Conservation (phyloP, 2,329 filamentous ascomycete species). For the Talaromyces funiculosus region DNA sequence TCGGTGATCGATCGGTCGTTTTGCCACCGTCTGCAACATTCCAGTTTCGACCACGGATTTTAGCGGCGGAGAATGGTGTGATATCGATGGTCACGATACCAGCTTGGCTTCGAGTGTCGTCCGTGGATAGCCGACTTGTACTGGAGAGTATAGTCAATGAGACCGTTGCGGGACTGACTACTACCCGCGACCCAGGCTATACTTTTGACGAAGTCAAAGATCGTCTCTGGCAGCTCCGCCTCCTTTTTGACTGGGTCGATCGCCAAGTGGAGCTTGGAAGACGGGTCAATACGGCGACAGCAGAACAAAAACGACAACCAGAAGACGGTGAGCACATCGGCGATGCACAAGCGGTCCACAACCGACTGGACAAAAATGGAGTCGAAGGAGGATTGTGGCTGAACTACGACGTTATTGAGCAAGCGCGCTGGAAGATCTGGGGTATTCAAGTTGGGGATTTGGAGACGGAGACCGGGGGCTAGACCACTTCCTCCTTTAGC, state of each 20-base stretch:
- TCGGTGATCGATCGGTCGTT: conserved; percentile 62
- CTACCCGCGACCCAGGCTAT: conserved; percentile 14
- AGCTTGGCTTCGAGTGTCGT: conserved; percentile 51
- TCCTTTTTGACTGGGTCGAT: conserved; percentile 65
- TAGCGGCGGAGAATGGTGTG: conserved; percentile 20
- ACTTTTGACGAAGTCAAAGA: conserved; percentile 47
- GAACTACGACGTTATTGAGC: conserved; percentile 35
- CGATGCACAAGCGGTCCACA: neutral
- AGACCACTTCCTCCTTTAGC: neutral
- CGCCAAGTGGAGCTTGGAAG: conserved; percentile 16
- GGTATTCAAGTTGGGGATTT: conserved; percentile 30
- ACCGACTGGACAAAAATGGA: conserved; percentile 26
- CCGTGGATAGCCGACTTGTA: conserved; percentile 67
- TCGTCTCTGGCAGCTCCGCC: conserved; percentile 55
- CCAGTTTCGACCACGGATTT: conserved; percentile 22
- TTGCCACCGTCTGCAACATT: conserved; percentile 43
- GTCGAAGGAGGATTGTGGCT: conserved; percentile 33
- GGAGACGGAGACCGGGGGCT: neutral
- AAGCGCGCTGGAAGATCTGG: conserved; percentile 39
- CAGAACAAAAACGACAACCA: neutral
- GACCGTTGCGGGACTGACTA: conserved; percentile 25
- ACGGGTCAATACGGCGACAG: neutral
- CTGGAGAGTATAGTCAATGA: conserved; percentile 49
- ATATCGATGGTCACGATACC: conserved; percentile 38
- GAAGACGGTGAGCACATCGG: conserved; percentile 9